Evolutionary conservation across 2,329 filamentous ascomycete genomes (phyloP).

Genomic region (Allantophomopsis lycopodina): DNA sequence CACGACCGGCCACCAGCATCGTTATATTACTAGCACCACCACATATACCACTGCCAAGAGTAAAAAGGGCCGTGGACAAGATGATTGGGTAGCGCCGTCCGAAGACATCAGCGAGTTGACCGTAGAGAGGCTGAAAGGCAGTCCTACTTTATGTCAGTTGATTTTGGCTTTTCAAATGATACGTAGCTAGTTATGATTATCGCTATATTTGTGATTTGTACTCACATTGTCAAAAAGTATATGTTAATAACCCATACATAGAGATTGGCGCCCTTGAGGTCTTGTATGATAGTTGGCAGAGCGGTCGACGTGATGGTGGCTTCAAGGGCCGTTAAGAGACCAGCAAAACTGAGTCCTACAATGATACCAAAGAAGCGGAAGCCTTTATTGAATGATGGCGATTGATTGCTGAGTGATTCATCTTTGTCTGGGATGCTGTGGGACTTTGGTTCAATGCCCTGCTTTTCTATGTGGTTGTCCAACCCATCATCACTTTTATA

Average conservation of each 20-base stretch:
- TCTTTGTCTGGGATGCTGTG: too few relatives aligned
- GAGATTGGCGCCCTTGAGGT: slow-evolving; percentile 24
- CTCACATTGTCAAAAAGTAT: slow-evolving; percentile 19
- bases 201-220: too few relatives aligned
- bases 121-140: slow-evolving; percentile 34
- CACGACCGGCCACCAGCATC: slow-evolving; percentile 33
- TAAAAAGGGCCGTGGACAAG: slow-evolving; percentile 5
- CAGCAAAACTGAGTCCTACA: slow-evolving; percentile 3
- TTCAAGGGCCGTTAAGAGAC: slow-evolving; percentile 12
- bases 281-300: slow-evolving; percentile 21
- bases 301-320: slow-evolving; percentile 22
- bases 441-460: too few relatives aligned
- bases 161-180: too few relatives aligned
- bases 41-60: not conserved
- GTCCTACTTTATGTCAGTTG: too few relatives aligned
- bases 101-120: slow-evolving; percentile 36
- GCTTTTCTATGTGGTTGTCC: too few relatives aligned
- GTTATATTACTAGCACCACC: not conserved
- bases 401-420: too few relatives aligned
- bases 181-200: too few relatives aligned
- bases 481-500: too few relatives aligned
- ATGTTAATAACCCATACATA: slow-evolving; percentile 32
- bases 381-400: too few relatives aligned
- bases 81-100: slow-evolving; percentile 30
- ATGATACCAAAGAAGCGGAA: slow-evolving; percentile 6